Base-by-base conservation (phyloP, 2,329 filamentous ascomycete species). In the Fusarium avenaceum region DNA sequence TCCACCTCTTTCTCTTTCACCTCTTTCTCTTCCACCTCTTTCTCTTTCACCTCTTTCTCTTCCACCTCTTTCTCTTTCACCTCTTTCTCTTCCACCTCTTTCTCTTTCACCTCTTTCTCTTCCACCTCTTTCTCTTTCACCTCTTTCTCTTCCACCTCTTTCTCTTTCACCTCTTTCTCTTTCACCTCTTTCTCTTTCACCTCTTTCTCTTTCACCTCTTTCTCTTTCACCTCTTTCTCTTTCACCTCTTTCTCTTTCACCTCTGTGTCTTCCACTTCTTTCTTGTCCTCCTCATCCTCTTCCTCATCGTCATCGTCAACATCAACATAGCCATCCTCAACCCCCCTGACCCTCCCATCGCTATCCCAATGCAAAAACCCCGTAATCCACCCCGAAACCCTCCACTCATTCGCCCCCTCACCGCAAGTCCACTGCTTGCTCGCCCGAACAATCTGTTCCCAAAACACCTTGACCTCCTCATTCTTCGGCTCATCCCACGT, bases 331-430 rank as follows among this genome's bases (percentile, higher is more conserved):
- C 42, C 39, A 2, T n/a, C 2, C 46, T 32, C 24, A 2, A 50
- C 47, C 0, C 59, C 61, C 5, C 61, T 47, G 1, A 72, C 52
- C 1, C 47, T 35, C 0, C 84, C 84, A 17, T 78, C 58, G 1
- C 67, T 71, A 17, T 74, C 68, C 81, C 83, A 86, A 65, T 81
- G 82, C 65, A 80, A 75, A 62, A 86, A 85, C 0, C 79, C 82
- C 1, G 81, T 81, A 52, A 85, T 78, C 84, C 83, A 86, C 7
- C 85, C 84, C 0, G 79, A 81, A 4, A 84, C 61, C 46, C 76
- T 74, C 67, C 72, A 80, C 67, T 78, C 80, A 65, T 47, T 74
- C 26, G 69, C 72, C 4, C 72, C 77, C 39, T 57, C 71, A n/a
- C 72, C 72, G 43, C 68, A 79, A n/a, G 59, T 69, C 47, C 60